These are phyloP conservation scores for Plasmodium adleri DNA, from an alignment of 169 alveolate genomes.

Conservation along the genomic window DNA sequence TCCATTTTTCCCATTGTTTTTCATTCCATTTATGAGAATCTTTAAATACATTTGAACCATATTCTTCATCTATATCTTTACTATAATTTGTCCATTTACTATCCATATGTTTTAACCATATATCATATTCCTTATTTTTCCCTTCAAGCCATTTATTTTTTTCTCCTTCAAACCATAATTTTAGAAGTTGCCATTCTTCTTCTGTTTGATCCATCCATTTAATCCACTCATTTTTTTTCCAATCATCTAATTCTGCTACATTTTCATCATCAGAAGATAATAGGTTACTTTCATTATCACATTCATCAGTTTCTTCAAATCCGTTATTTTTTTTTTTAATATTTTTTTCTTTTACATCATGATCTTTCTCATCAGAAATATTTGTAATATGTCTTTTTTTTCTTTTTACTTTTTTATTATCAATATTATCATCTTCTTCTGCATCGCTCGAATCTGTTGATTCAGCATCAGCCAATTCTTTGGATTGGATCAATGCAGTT, in stretches of 20 bases:
- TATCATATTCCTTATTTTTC: constrained; percentile 18
- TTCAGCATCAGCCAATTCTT: no score
- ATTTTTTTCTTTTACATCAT: no score
- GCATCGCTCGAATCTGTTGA: no score
- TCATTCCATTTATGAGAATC: constrained; percentile 12
- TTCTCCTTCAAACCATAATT: constrained; percentile 11
- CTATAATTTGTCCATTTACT: constrained; percentile 34
- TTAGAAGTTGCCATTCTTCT: constrained; percentile 22
- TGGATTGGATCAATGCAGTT: no score
- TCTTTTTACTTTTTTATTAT: no score
- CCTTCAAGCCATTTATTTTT: constrained; percentile 26
- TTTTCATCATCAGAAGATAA: no score
- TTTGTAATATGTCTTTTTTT: no score
- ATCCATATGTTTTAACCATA: neutral
- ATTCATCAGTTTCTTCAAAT: no score
- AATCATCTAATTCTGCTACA: constrained; percentile 15
- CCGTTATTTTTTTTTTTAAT: no score
- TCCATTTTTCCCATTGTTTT: constrained; percentile 33
- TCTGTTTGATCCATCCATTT: constrained; percentile 24
- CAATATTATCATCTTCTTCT: no score
- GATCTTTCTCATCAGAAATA: no score
- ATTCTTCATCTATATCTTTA: constrained; percentile 4
- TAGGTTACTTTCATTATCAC: no score
- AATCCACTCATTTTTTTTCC: constrained; percentile 32
- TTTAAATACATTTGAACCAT: neutral